Base-by-base conservation (phyloP, 1,284 basidiomycete genomes). In the Microbotryum saponariae region DNA sequence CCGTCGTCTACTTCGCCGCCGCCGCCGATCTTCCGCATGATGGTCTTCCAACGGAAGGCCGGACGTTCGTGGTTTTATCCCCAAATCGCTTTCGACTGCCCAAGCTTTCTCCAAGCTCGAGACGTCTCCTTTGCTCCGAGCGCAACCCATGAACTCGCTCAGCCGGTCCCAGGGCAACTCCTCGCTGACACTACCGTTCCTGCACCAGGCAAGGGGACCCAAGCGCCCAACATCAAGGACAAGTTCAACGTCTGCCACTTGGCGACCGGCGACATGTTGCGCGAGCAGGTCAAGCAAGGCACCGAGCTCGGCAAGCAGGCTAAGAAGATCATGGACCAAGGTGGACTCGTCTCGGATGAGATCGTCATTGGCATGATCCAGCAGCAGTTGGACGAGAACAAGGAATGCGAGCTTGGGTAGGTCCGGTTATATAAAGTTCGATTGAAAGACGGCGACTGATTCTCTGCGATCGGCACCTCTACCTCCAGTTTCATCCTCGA, bases 281-380 rank as follows among this genome's bases (percentile, higher is more conserved):
- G 94, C 54, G 90, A 93, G 68, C 92, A 98, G 77, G 92, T 98
- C 62, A 73, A 83, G 51, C 79, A 86, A 75, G 88, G 94, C 79
- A 97, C 94, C 6, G 79, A 84, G 48, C 83, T 98, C 54, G 94
- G 94, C 66, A 80, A 88, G 60, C 83, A 89, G 73, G 94, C 94
- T 44, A 97, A 98, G 83, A 92, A 93, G 78, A 88, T 97, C 76
- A 97, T 98, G 90, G 93, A 97, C 76, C 82, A 84, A 42, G 93
- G 94, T 55, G 91, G 88, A 29, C 85, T 98, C 58, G 92, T 98
- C 61, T 83, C 85, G 56, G 94, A 98, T 76, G 93, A 97, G 67
- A 96, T 98, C 75, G 89, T 98, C 85, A 91, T 98, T 58, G 84
- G 84, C 66, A 98, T 98, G 86, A 97, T 98, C 80, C 88, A 90